A percentile compares a stretch with the other conserved stretches of the same genome.
Evolutionary conservation across 345 rosid genomes (phyloP).

Genomic region (Dimocarpus longan): DNA sequence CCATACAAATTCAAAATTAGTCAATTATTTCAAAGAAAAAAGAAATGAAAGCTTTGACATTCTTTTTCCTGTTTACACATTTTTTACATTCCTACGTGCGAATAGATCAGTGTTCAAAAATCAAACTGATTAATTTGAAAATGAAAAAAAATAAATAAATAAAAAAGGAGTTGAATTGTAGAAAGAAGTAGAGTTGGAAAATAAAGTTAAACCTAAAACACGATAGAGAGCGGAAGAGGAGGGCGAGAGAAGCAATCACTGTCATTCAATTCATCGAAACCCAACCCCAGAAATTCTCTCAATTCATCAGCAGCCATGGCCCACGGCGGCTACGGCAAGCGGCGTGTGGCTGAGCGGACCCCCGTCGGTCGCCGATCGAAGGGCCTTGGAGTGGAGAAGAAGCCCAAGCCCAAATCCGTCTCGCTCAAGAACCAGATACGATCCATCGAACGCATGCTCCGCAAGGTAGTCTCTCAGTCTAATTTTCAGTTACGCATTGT

Average conservation of each 20-base stretch:
- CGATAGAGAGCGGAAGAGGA: background rate
- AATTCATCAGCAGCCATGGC: conserved; percentile 52
- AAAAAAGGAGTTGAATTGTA: too few species aligned
- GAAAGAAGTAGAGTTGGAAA: background rate
- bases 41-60: too few species aligned
- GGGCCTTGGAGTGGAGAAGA: conserved; percentile 71
- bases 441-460: conserved; percentile 93
- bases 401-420: conserved; percentile 67
- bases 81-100: too few species aligned
- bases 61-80: too few species aligned
- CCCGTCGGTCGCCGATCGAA: conserved; percentile 80
- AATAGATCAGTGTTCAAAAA: too few species aligned
- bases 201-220: background rate
- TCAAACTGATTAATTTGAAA: too few species aligned
- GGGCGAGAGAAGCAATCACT: background rate
- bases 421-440: conserved; percentile 96
- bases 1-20: too few species aligned
- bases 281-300: background rate
- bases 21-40: too few species aligned
- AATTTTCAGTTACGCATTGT: background rate
- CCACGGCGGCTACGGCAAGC: conserved; percentile 91
- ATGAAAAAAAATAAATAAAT: too few species aligned
- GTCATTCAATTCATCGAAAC: background rate
- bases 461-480: conserved; percentile 54
- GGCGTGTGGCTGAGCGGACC: conserved; percentile 62